A percentile compares a stretch with the other conserved stretches of the same genome.
Evolutionary conservation across 1,284 basidiomycete species (phyloP).

Genomic region (Inonotus hispidus): DNA sequence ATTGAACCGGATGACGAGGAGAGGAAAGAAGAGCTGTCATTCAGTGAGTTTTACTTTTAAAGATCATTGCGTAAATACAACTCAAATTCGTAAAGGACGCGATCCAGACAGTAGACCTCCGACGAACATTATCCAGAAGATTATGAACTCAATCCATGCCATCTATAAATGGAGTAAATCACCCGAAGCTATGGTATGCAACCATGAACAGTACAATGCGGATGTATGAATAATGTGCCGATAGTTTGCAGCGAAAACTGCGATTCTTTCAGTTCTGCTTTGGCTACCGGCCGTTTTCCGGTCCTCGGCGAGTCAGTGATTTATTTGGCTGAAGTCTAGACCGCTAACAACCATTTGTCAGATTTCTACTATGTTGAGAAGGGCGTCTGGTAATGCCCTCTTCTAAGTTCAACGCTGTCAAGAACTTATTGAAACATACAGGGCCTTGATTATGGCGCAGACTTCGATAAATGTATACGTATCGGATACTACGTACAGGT

Average conservation of each 20-base stretch:
- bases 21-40: slow-evolving; percentile 20
- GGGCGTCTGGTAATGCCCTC: slow-evolving; percentile 35
- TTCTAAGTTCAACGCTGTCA: not conserved
- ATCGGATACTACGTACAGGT: slow-evolving; percentile 56
- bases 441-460: slow-evolving; percentile 68
- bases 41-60: slow-evolving; percentile 29
- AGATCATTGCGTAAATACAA: not conserved
- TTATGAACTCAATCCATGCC: slow-evolving; percentile 32
- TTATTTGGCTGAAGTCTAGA: not conserved
- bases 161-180: slow-evolving; percentile 39
- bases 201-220: not conserved
- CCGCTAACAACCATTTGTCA: slow-evolving; percentile 19
- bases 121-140: slow-evolving; percentile 35
- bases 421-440: slow-evolving; percentile 18
- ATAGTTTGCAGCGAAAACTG: slow-evolving; percentile 55
- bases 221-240: not conserved
- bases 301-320: slow-evolving; percentile 38
- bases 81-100: slow-evolving; percentile 26
- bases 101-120: slow-evolving; percentile 48
- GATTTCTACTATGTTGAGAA: slow-evolving; percentile 41
- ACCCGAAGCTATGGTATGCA: slow-evolving; percentile 38
- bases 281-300: slow-evolving; percentile 50
- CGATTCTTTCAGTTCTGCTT: slow-evolving; percentile 46
- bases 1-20: slow-evolving; percentile 17
- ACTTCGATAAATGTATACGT: slow-evolving; percentile 56